These are phyloP conservation scores for Backusella tuberculispora DNA, from an alignment of 192 early-diverging fungal species.

Conservation along the genomic window DNA sequence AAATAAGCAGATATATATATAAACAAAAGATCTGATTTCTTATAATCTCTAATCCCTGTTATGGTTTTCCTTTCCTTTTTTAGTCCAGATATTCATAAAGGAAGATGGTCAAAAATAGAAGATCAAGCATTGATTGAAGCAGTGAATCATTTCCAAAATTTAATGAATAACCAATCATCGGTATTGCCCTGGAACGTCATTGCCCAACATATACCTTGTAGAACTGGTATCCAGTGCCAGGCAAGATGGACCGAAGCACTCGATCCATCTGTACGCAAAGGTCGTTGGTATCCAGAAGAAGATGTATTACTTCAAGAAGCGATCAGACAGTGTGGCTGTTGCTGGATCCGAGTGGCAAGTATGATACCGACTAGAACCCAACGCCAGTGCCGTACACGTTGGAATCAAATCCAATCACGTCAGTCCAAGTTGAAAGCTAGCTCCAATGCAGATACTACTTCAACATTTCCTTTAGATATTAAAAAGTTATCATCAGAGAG, in stretches of 20 bases:
- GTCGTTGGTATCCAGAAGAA: constrained; percentile 49
- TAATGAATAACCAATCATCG: neutral
- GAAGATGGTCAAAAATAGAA: constrained; percentile 31
- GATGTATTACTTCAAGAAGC: constrained; percentile 57
- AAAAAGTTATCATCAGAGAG: neutral
- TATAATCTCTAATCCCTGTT: neutral
- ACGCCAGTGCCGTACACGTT: constrained; percentile 58
- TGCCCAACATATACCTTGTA: constrained; percentile 41
- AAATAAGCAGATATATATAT: neutral
- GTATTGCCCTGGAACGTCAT: constrained; percentile 44
- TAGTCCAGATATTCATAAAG: constrained; percentile 36
- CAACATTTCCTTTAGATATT: neutral
- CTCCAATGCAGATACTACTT: neutral
- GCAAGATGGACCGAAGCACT: constrained; percentile 61
- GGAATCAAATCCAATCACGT: constrained; percentile 47
- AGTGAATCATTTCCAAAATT: neutral
- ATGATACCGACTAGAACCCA: constrained; percentile 53
- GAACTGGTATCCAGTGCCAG: constrained; percentile 61
- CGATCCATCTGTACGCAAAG: constrained; percentile 54
- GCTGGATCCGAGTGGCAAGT: constrained; percentile 59
- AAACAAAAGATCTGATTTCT: neutral
- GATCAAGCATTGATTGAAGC: constrained; percentile 26
- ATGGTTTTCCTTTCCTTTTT: too few species aligned
- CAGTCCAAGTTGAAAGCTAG: neutral
- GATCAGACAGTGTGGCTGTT: constrained; percentile 39